Percentiles rank a stretch among this genome's conserved stretches.
These are phyloP conservation scores for Entonaema liquescens DNA, from an alignment of 495 filamentous ascomycete genomes.

Conservation along the genomic window DNA sequence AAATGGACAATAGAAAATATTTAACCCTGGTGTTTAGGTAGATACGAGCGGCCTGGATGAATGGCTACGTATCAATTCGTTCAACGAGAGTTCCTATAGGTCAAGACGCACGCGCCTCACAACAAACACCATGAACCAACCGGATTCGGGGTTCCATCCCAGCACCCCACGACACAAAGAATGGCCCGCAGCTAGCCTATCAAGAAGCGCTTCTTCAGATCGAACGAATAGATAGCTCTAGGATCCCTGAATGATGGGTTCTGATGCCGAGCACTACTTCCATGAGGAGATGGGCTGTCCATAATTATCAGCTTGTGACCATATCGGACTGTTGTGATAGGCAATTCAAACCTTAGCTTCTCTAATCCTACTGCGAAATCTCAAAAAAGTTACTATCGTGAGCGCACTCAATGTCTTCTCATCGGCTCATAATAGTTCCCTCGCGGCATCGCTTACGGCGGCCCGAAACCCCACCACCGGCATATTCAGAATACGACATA, in stretches of 20 bases:
- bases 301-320: slow-evolving; percentile 7
- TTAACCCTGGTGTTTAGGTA: not conserved
- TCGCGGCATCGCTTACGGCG: slow-evolving; percentile 24
- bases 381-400: not conserved
- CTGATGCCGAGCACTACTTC: slow-evolving; percentile 9
- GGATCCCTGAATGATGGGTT: slow-evolving; percentile 12
- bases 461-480: slow-evolving; percentile 34
- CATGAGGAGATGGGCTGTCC: slow-evolving; percentile 1
- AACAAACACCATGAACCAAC: slow-evolving; percentile 30
- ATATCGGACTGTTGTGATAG: not conserved
- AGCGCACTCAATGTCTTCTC: slow-evolving; percentile 5
- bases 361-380: not conserved
- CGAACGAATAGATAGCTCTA: slow-evolving; percentile 17
- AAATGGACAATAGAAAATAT: too few species aligned
- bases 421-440: slow-evolving; percentile 19
- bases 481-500: slow-evolving; percentile 32
- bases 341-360: not conserved
- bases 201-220: slow-evolving; percentile 6
- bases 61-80: slow-evolving; percentile 3
- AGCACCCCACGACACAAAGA: slow-evolving; percentile 31
- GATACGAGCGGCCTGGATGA: not conserved
- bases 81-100: slow-evolving; percentile 9
- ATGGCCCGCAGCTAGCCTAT: slow-evolving; percentile 34
- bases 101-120: slow-evolving; percentile 36
- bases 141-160: slow-evolving; percentile 6